These are phyloP conservation scores for Filosporella fistucella DNA, from an alignment of 495 filamentous ascomycete species.

Conservation along the genomic window DNA sequence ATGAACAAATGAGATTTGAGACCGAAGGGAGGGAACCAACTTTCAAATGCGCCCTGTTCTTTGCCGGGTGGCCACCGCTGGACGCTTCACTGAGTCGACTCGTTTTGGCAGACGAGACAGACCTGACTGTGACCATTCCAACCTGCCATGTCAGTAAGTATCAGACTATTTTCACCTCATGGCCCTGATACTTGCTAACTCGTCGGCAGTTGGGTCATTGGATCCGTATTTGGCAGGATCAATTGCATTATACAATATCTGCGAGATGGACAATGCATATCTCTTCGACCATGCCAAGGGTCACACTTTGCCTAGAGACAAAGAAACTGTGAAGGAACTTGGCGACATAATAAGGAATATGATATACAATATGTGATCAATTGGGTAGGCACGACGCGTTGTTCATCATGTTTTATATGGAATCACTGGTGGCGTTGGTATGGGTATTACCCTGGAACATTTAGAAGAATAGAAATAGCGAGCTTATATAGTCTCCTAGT, in stretches of 20 bases:
- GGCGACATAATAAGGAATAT: slow-evolving; percentile 15
- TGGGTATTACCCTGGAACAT: no score
- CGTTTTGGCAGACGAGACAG: slow-evolving; percentile 41
- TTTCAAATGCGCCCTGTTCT: slow-evolving; percentile 52
- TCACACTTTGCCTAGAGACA: slow-evolving; percentile 47
- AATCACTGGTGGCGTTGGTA: no score
- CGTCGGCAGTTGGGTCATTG: slow-evolving; percentile 44
- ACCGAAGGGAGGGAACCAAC: slow-evolving; percentile 32
- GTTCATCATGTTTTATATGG: no score
- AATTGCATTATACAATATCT: slow-evolving; percentile 53
- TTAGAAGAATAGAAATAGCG: no score
- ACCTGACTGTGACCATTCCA: slow-evolving; percentile 42
- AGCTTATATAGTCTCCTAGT: no score
- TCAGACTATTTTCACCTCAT: neutral
- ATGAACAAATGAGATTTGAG: slow-evolving; percentile 36
- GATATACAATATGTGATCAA: no score
- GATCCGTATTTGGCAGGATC: slow-evolving; percentile 49
- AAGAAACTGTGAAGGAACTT: slow-evolving; percentile 40
- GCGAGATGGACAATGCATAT: slow-evolving; percentile 40
- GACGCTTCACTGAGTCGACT: slow-evolving; percentile 34
- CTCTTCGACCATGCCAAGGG: slow-evolving; percentile 55
- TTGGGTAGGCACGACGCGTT: no score
- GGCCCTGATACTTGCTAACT: slow-evolving; percentile 1
- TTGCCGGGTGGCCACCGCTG: slow-evolving; percentile 49
- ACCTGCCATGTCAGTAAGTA: slow-evolving; percentile 52